phyloP scores from a whole-genome alignment of 2,329 filamentous ascomycete genomes.

The Trichoderma sp. region DNA sequence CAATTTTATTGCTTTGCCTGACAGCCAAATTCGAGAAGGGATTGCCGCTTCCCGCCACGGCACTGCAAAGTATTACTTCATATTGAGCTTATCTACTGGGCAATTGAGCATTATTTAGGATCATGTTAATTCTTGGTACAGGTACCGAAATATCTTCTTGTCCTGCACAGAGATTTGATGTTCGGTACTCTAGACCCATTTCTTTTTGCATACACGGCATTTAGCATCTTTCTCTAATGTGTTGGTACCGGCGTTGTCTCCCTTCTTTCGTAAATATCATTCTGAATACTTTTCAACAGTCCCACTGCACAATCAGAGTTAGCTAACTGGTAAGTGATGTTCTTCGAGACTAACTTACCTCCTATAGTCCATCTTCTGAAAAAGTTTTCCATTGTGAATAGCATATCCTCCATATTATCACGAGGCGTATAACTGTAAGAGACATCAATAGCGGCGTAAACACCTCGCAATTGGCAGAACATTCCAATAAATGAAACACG shows the following conservation, averaged over 20 bases:
- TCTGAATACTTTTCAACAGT: neutral
- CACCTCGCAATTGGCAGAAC: neutral
- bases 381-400: neutral
- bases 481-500: neutral
- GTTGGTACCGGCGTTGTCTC: neutral
- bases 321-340: neutral
- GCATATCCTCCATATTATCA: neutral
- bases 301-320: neutral
- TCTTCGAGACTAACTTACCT: neutral
- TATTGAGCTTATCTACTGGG: neutral
- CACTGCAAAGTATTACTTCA: neutral
- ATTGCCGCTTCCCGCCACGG: neutral
- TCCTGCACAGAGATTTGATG: neutral
- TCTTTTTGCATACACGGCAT: neutral
- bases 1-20: too few species aligned
- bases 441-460: neutral
- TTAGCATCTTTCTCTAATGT: neutral
- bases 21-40: neutral
- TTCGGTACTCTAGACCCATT: neutral
- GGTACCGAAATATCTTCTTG: neutral
- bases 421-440: neutral
- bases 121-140: too few species aligned
- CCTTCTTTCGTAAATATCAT: neutral
- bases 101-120: neutral
- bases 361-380: neutral